Percentiles rank a stretch among this genome's conserved stretches.
Evolutionary conservation across 208 protist genomes (phyloP).

Genomic region (Trypanosoma caninum): DNA sequence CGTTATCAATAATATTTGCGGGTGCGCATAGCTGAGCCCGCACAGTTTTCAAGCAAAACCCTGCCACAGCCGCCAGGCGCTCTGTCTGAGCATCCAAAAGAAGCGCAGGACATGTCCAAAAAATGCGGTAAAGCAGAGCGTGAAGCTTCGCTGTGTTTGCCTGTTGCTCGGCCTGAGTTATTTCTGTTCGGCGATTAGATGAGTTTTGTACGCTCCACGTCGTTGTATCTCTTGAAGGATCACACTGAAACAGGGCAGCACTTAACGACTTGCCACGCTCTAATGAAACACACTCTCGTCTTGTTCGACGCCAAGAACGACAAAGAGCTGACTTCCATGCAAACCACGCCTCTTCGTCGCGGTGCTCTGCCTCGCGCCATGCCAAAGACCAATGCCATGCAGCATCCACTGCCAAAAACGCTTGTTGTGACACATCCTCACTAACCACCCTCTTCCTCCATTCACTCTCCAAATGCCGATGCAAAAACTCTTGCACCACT

Average conservation of each 20-base stretch:
- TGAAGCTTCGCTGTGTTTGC: not conserved
- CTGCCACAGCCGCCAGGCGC: not conserved
- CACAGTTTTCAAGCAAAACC: not conserved
- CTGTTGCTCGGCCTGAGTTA: not conserved
- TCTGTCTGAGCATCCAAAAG: constrained; percentile 4
- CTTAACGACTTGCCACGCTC: constrained; percentile 11
- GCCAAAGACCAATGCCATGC: constrained; percentile 2
- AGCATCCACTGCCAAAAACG: not conserved
- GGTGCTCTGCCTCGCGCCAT: constrained; percentile 5
- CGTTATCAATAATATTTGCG: not conserved
- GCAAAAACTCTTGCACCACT: constrained; percentile 9
- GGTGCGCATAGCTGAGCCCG: not conserved
- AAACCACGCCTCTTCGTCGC: constrained; percentile 18
- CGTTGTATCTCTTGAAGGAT: not conserved
- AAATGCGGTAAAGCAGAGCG: constrained; percentile 8
- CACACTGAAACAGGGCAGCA: constrained; percentile 3
- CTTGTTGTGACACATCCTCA: not conserved
- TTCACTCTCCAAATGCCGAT: not conserved
- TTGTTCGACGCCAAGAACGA: constrained; percentile 15
- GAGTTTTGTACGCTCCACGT: not conserved
- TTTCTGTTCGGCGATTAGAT: not conserved
- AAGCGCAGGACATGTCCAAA: constrained; percentile 13
- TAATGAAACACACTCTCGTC: constrained; percentile 10
- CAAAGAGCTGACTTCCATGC: constrained; percentile 13
- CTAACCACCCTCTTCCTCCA: not conserved